Conservation (phyloP, 176 grass and related monocot genomes). For the Carex pumila region DNA sequence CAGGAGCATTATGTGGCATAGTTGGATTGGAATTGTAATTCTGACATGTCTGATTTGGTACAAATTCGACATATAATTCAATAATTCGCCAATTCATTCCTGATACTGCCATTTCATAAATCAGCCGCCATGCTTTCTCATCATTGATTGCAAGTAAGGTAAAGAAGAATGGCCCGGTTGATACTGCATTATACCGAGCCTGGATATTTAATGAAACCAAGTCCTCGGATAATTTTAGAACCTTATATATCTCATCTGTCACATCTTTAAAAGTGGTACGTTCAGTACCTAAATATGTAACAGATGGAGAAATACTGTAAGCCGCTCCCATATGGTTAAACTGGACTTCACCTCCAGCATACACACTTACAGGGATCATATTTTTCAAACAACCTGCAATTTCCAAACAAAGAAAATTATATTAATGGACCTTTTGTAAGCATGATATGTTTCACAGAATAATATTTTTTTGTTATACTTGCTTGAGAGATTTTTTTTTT, state of each 20-base stretch:
- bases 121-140: not conserved
- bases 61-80: not conserved
- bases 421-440: not conserved
- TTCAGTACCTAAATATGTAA: not conserved
- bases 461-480: not conserved
- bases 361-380: not conserved
- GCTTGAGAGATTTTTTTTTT: not conserved
- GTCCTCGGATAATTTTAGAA: not conserved
- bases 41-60: not conserved
- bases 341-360: not conserved
- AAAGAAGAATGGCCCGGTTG: not conserved
- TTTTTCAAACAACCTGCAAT: not conserved
- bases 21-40: not conserved
- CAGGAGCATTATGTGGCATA: not conserved
- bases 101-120: constrained; percentile 3
- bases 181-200: not conserved
- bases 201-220: not conserved
- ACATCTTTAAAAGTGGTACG: not conserved
- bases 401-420: not conserved
- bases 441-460: not conserved
- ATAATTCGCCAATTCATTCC: not conserved
- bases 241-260: not conserved
- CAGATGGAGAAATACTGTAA: not conserved
- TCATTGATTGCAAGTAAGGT: not conserved
- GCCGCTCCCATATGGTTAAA: not conserved